Percentiles rank a stretch among this genome's conserved stretches.
These are phyloP conservation scores for Mariannaea sp. DNA, from an alignment of 2,329 filamentous ascomycete genomes.

Conservation along the genomic window DNA sequence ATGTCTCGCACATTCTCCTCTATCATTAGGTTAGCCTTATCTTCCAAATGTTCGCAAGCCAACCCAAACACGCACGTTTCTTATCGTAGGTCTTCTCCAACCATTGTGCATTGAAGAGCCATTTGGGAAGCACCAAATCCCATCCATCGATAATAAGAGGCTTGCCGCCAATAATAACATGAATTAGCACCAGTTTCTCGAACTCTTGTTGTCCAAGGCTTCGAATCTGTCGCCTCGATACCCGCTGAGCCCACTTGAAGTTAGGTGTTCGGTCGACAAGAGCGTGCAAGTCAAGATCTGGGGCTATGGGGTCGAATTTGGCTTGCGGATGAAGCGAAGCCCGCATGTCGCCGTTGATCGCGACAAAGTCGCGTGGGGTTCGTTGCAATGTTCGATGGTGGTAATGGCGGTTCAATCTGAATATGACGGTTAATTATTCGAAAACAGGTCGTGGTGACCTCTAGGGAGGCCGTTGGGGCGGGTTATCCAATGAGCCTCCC, in stretches of 20 bases:
- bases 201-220: conserved; percentile 78
- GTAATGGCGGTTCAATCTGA: not conserved
- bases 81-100: conserved; percentile 77
- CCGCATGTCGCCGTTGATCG: conserved; percentile 64
- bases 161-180: conserved; percentile 84
- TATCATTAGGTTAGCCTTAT: conserved; percentile 44
- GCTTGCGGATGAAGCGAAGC: conserved; percentile 76
- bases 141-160: conserved; percentile 92
- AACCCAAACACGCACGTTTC: conserved; percentile 64
- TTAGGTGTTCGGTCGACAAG: conserved; percentile 81
- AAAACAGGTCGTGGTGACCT: not conserved
- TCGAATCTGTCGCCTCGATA: conserved; percentile 78
- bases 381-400: not conserved
- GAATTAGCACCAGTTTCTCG: conserved; percentile 80
- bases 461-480: not conserved
- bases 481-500: not conserved
- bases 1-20: conserved; percentile 88
- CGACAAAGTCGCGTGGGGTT: conserved; percentile 1
- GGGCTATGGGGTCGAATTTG: conserved; percentile 89
- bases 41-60: not conserved
- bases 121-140: conserved; percentile 72
- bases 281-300: conserved; percentile 75
- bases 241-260: conserved; percentile 83
- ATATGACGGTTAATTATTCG: conserved; percentile 4
- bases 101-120: conserved; percentile 82